Conservation (phyloP, 768 basidiomycete species). For the Pisolithus tinctorius region DNA sequence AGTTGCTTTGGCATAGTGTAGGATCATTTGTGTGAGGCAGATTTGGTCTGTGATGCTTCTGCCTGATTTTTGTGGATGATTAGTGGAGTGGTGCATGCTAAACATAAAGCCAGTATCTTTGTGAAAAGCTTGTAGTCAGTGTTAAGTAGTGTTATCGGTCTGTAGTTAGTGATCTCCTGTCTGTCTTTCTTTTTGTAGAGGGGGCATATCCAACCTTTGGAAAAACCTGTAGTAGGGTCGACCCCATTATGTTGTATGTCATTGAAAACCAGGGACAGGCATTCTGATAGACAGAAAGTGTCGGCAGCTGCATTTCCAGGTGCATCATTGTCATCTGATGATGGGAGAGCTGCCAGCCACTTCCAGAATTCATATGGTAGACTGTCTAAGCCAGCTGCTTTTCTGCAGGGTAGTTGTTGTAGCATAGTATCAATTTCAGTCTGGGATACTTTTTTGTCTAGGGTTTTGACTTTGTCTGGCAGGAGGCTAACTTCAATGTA, state of each 20-base stretch:
- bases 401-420: no score
- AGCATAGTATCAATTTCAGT: no score
- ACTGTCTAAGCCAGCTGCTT: no score
- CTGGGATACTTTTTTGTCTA: no score
- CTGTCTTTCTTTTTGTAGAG: no score
- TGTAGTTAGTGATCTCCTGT: conserved; percentile 12
- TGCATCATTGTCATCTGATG: not conserved
- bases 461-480: no score
- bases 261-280: not conserved
- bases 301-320: not conserved
- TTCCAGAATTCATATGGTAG: no score
- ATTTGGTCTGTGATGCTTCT: no score
- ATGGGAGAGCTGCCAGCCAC: no score
- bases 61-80: conserved; percentile 13
- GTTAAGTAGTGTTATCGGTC: conserved; percentile 14
- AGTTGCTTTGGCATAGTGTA: conserved; percentile 8
- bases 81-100: not conserved
- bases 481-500: no score
- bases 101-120: conserved; percentile 4
- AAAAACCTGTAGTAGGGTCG: not conserved
- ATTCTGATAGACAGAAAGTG: not conserved
- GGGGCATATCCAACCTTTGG: conserved; percentile 24
- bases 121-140: conserved; percentile 15
- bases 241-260: conserved; percentile 3
- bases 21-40: conserved; percentile 13